phyloP scores from a whole-genome alignment of 495 filamentous ascomycete species.

The Amorphotheca resinae region DNA sequence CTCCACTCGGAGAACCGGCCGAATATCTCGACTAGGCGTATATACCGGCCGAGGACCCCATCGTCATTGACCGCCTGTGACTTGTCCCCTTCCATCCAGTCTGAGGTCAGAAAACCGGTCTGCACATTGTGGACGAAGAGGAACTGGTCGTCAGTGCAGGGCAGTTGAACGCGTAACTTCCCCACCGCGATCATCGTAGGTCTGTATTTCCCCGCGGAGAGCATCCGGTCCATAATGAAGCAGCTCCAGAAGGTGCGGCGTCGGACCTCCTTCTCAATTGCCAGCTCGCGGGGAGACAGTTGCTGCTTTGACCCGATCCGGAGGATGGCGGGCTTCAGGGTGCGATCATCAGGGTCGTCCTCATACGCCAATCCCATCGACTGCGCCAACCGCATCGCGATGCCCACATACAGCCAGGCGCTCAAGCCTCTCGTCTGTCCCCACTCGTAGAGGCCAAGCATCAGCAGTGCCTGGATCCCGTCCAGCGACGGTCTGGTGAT shows the following conservation, averaged over 20 bases:
- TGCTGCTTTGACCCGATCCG: conserved; percentile 8
- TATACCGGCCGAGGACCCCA: conserved; percentile 60
- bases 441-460: conserved; percentile 81
- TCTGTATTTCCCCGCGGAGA: conserved; percentile 64
- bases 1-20: conserved; percentile 67
- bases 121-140: conserved; percentile 54
- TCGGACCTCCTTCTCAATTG: conserved; percentile 62
- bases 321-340: neutral
- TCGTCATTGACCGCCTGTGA: conserved; percentile 42
- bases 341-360: conserved; percentile 25
- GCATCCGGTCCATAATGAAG: conserved; percentile 68
- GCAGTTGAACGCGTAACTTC: conserved; percentile 56
- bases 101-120: conserved; percentile 34
- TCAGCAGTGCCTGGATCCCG: conserved; percentile 62
- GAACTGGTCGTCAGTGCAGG: conserved; percentile 54
- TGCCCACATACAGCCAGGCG: conserved; percentile 68
- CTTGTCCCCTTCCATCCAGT: conserved; percentile 6
- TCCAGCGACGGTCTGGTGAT: conserved; percentile 51
- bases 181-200: conserved; percentile 55
- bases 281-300: conserved; percentile 21
- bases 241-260: conserved; percentile 80
- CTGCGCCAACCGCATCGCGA: conserved; percentile 65
- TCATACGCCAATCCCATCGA: conserved; percentile 59
- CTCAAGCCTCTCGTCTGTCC: conserved; percentile 58
- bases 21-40: conserved; percentile 69